These are phyloP conservation scores for Anthoceros angustus DNA, from an alignment of 225 moss, liverwort and hornwort genomes.

Conservation along the genomic window DNA sequence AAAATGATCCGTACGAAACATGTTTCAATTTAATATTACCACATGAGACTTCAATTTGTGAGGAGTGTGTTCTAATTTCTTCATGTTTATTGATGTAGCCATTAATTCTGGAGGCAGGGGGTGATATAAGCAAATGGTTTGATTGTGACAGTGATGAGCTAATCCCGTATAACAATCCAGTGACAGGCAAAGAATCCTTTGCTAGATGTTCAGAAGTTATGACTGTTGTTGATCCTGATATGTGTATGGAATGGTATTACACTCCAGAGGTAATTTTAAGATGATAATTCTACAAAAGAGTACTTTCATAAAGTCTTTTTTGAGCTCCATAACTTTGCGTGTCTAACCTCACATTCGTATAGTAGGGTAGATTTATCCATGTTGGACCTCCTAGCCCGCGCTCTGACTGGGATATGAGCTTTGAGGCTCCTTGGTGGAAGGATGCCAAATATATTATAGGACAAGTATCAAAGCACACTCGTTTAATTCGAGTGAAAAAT, in stretches of 20 bases:
- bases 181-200: constrained; percentile 12
- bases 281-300: neutral
- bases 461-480: constrained; percentile 29
- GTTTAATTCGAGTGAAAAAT: constrained; percentile 33
- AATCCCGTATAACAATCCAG: constrained; percentile 8
- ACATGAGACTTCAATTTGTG: neutral
- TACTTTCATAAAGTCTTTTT: neutral
- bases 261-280: constrained; percentile 25
- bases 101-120: constrained; percentile 32
- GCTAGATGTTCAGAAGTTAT: constrained; percentile 21
- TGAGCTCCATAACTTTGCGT: neutral
- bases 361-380: constrained; percentile 49
- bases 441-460: constrained; percentile 36
- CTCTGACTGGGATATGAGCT: constrained; percentile 45
- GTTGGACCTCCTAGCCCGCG: constrained; percentile 41
- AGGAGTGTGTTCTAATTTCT: neutral
- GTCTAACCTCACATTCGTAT: neutral
- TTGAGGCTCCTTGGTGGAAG: constrained; percentile 33
- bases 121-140: constrained; percentile 50
- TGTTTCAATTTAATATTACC: neutral
- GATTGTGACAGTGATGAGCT: constrained; percentile 9
- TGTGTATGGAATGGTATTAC: constrained; percentile 20
- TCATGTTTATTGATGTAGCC: constrained; percentile 16
- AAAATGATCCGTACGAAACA: too few relatives aligned
- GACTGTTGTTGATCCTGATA: constrained; percentile 27